Conservation (phyloP, 495 filamentous ascomycete species). For the Penicillium malachiteum region DNA sequence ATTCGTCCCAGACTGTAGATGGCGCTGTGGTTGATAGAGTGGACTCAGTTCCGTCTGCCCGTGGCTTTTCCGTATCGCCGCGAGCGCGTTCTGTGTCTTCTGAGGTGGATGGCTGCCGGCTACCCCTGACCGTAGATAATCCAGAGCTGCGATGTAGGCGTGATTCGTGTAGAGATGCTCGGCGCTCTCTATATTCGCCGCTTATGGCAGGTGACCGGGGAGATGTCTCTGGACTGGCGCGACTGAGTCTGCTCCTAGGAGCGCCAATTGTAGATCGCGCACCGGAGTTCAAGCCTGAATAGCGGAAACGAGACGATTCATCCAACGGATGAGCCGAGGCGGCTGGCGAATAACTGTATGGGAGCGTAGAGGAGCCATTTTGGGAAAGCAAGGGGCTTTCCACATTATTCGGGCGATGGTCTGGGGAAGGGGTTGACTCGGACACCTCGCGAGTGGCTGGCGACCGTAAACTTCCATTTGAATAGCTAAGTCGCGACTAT, state of each 20-base stretch:
- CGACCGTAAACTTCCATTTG: slow-evolving; percentile 39
- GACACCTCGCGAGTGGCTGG: slow-evolving; percentile 31
- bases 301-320: slow-evolving; percentile 41
- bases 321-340: slow-evolving; percentile 54
- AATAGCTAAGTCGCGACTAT: slow-evolving; percentile 45
- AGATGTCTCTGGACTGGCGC: slow-evolving; percentile 42
- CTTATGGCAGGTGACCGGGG: slow-evolving; percentile 43
- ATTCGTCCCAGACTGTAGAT: slow-evolving; percentile 95
- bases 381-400: slow-evolving; percentile 48
- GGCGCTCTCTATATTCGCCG: slow-evolving; percentile 48
- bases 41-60: slow-evolving; percentile 70
- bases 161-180: slow-evolving; percentile 44
- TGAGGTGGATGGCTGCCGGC: slow-evolving; percentile 49
- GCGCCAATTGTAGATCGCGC: slow-evolving; percentile 46
- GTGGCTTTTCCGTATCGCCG: slow-evolving; percentile 49
- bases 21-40: slow-evolving; percentile 82
- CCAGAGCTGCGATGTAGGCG: slow-evolving; percentile 54
- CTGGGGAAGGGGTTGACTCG: slow-evolving; percentile 43
- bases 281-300: slow-evolving; percentile 36
- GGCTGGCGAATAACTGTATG: slow-evolving; percentile 41
- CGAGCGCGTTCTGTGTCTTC: slow-evolving; percentile 41
- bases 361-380: slow-evolving; percentile 38
- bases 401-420: slow-evolving; percentile 40
- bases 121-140: slow-evolving; percentile 51
- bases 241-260: slow-evolving; percentile 39